Base-by-base conservation (phyloP, 352 stramenopile genomes). In the Phytophthora sp. region DNA sequence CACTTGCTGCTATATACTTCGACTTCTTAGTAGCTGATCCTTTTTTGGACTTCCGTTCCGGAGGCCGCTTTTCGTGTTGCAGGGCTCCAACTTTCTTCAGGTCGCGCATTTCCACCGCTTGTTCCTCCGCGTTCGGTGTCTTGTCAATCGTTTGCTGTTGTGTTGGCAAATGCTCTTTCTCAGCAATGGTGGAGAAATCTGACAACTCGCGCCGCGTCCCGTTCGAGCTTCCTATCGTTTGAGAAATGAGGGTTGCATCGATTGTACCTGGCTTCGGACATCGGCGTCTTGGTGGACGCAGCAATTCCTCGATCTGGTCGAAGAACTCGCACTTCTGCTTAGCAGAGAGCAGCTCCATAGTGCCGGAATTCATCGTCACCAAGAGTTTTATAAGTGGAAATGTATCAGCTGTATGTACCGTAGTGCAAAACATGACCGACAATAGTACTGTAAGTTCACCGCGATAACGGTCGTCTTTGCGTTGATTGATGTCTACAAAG, bases 241-340 rank as follows among this genome's bases (percentile, higher is more conserved):
- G 42, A 13, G 21, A 49, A 61, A 60, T 52, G 16, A 44, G 38
- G 24, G 15, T 33, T 42, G 47, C 24, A 41, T 45, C 21, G 13
- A 41, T 44, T 52, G 29, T 20, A 50, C 51, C 35, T 13, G 67
- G 24, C 31, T 66, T 56, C 7, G 36, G 23, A 30, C 65, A 54
- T 57, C 53, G 61, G 60, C 24, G 58, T 58, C 33, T 56, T 53
- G 55, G n/a, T 44, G 49, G 46, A 13, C 12, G 53, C 13, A 84
- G 24, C 39, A 91, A 63, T 35, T 67, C 68, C 20, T 88, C 75
- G 24, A 90, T 52, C 13, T 76, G 55, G 12, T 53, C 29, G 63
- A 89, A 88, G 68, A 88, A 89, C 7, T 54, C 23, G 27, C 36
- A 66, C 77, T 89, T 88, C 30, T 77, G 38, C 38, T 77, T 21